Percentiles rank a stretch among this genome's conserved stretches.
Evolutionary conservation across 2,329 filamentous ascomycete genomes (phyloP).

Genomic region (Lachnellula occidentalis): DNA sequence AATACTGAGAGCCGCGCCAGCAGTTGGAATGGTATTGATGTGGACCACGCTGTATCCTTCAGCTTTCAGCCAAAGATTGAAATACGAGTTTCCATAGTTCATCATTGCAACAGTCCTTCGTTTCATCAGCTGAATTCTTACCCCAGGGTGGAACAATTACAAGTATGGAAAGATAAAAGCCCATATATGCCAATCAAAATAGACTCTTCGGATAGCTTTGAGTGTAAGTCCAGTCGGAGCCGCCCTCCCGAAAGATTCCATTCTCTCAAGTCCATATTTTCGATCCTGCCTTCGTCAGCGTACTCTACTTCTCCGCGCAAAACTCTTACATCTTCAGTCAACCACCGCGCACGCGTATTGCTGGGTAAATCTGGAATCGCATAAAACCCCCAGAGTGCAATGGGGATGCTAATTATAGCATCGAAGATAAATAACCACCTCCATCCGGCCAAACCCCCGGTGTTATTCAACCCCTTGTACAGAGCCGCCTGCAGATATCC

Average conservation of each 20-base stretch:
- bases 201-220: slow-evolving; percentile 13
- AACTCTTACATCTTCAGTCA: no score
- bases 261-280: slow-evolving; percentile 23
- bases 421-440: slow-evolving; percentile 29
- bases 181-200: slow-evolving; percentile 31
- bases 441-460: slow-evolving; percentile 18
- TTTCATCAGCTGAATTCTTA: background rate
- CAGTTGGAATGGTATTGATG: slow-evolving; percentile 4
- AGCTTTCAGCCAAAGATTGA: slow-evolving; percentile 8
- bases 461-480: slow-evolving; percentile 19
- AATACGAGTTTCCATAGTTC: background rate
- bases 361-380: slow-evolving; percentile 13
- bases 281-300: slow-evolving; percentile 36
- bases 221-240: background rate
- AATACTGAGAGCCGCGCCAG: slow-evolving; percentile 1
- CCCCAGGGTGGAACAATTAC: slow-evolving; percentile 20
- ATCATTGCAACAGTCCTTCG: background rate
- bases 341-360: slow-evolving; percentile 12
- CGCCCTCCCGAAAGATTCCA: background rate
- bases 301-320: no score
- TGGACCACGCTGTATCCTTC: slow-evolving; percentile 1
- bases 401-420: slow-evolving; percentile 29
- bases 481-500: slow-evolving; percentile 19
- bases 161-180: slow-evolving; percentile 6
- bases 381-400: slow-evolving; percentile 23